These are phyloP conservation scores for Fusarium verrucosum DNA, from an alignment of 2,329 filamentous ascomycete genomes.

Conservation along the genomic window DNA sequence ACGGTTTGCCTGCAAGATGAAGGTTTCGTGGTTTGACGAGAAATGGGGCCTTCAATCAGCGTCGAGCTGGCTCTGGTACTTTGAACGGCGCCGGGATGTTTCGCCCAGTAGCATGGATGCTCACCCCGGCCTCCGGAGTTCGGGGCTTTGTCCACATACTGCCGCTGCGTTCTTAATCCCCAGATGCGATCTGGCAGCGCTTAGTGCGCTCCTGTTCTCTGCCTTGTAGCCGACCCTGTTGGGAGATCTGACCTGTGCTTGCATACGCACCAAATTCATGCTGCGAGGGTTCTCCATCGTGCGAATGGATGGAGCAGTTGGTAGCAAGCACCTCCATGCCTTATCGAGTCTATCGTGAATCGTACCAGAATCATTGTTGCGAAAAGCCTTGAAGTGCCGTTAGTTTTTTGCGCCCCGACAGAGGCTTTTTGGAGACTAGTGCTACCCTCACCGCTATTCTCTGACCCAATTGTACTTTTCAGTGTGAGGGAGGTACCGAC, in stretches of 20 bases:
- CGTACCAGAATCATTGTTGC: slow-evolving; percentile 10
- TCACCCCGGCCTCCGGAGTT: slow-evolving; percentile 36
- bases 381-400: slow-evolving; percentile 19
- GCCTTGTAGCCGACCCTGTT: slow-evolving; percentile 36
- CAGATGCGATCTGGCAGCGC: slow-evolving; percentile 46
- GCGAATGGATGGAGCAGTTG: slow-evolving; percentile 21
- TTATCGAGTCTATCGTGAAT: slow-evolving; percentile 6
- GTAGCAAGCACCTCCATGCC: neutral
- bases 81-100: slow-evolving; percentile 35
- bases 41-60: slow-evolving; percentile 6
- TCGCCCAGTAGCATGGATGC: slow-evolving; percentile 35
- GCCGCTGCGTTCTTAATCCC: slow-evolving; percentile 41
- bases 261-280: slow-evolving; percentile 41
- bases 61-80: slow-evolving; percentile 18
- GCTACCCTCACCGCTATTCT: slow-evolving; percentile 44
- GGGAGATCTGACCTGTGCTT: slow-evolving; percentile 44
- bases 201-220: slow-evolving; percentile 45
- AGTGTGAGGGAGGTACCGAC: slow-evolving; percentile 36
- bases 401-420: slow-evolving; percentile 32
- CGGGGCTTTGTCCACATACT: slow-evolving; percentile 44
- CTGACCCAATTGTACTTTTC: slow-evolving; percentile 31
- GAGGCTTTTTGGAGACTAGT: slow-evolving; percentile 41
- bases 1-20: slow-evolving; percentile 33
- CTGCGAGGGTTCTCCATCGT: slow-evolving; percentile 24
- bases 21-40: slow-evolving; percentile 7